These are phyloP conservation scores for Penicillium sclerotiorum DNA, from an alignment of 2,329 filamentous ascomycete species.

Conservation along the genomic window DNA sequence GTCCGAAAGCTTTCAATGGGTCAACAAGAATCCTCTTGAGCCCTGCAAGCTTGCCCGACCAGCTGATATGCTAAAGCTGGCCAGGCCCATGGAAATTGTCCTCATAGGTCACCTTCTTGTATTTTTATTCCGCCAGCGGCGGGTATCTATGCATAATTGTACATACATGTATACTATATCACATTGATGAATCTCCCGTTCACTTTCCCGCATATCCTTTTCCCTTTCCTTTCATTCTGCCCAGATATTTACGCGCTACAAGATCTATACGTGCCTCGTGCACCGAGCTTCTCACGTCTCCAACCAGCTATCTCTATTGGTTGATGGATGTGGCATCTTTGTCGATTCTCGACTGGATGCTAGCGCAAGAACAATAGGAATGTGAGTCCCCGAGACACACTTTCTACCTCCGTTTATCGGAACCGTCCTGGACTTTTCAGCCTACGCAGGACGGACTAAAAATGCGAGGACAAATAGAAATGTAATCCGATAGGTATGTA, in stretches of 20 bases:
- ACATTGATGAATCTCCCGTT: conserved; percentile 21
- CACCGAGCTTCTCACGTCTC: conserved; percentile 55
- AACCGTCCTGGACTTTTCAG: conserved; percentile 52
- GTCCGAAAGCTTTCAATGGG: conserved; percentile 71
- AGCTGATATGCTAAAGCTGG: conserved; percentile 15
- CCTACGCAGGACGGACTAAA: conserved; percentile 59
- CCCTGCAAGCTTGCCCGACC: background rate
- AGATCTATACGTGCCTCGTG: conserved; percentile 48
- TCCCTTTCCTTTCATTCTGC: background rate
- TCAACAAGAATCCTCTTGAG: conserved; percentile 6
- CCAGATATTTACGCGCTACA: conserved; percentile 20
- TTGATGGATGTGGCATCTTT: conserved; percentile 53
- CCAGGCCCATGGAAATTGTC: background rate
- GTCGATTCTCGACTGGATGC: conserved; percentile 15
- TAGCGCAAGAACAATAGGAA: conserved; percentile 53
- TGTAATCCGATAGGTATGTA: background rate
- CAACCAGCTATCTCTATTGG: conserved; percentile 47
- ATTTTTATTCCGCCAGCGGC: conserved; percentile 15
- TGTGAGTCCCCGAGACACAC: conserved; percentile 35
- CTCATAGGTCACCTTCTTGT: conserved; percentile 13
- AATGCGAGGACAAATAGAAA: conserved; percentile 52
- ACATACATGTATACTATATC: conserved; percentile 29
- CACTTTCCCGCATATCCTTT: conserved; percentile 9
- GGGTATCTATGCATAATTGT: conserved; percentile 19
- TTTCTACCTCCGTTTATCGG: conserved; percentile 55